Base-by-base conservation (phyloP, 2,329 filamentous ascomycete species). In the Pyrenochaeta sp. region DNA sequence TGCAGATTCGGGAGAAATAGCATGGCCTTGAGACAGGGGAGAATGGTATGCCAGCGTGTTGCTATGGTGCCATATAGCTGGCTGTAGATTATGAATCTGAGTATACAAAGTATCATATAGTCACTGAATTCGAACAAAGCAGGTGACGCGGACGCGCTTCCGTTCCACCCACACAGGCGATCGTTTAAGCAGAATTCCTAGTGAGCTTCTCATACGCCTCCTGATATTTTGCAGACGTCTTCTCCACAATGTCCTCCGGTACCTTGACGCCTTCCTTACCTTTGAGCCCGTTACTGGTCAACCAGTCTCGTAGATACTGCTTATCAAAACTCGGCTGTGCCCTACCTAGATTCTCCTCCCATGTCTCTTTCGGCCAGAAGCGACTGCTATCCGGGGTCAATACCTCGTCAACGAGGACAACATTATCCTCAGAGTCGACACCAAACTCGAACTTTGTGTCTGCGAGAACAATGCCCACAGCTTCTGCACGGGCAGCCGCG, bases 251-350 rank as follows among this genome's bases (percentile, higher is more conserved):
- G 45, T 93, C 87, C 3, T 87, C 83, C 0, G 90, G 88, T 81
- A 97, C 88, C 47, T 77, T 78, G 14, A 95, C 89, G 1, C 85
- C 88, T 21, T 88, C 81, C 77, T 90, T 90, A 1, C 89, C 90
- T 79, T 92, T 92, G 51, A 96, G 75, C 0, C 90, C 90, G 52
- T 89, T 81, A 42, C 74, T 77, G 2, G 87, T 89, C 67, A 97
- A 76, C 90, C 92, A 97, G 77, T 97, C 88, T 31, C 93, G 82
- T 63, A 97, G 75, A 68, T 74, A 81, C 68, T 82, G 70, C 82
- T 97, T 97, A 74, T 97, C 93, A 64, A 94, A 95, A 77, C 90
- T 95, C 49, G 89, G 84, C 79, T 96, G 92, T 51, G 89, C 83
- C 57, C 82, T 82, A 1, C 93, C 92, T 15, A 90, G 77, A 53